Evolutionary conservation across 768 basidiomycete species (phyloP).

Genomic region (Leccinum truebloodii): DNA sequence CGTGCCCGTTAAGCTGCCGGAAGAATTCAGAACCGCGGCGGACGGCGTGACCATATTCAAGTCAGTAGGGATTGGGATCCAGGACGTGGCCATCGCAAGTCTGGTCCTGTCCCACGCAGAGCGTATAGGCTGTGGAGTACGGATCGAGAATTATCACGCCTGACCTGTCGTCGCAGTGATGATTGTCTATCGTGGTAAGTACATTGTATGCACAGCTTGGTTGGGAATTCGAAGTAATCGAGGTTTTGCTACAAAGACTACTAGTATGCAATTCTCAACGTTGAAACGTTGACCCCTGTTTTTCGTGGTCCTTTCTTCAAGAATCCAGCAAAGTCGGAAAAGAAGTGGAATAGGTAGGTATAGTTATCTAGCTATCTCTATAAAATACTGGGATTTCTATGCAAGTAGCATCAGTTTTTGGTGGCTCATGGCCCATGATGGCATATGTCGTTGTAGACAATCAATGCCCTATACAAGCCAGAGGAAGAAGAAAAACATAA

Average conservation of each 20-base stretch:
- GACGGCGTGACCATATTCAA: conserved; percentile 80
- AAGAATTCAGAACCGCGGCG: conserved; percentile 9
- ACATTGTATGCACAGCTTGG: too few relatives aligned
- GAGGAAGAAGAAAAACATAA: not conserved
- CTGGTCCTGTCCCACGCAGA: conserved; percentile 67
- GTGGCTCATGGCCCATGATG: not conserved
- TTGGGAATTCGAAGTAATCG: too few relatives aligned
- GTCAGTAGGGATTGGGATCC: conserved; percentile 84
- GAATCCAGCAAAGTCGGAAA: not conserved
- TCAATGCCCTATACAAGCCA: not conserved
- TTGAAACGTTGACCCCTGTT: too few relatives aligned
- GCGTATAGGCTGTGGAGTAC: conserved; percentile 50
- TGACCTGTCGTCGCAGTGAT: not conserved
- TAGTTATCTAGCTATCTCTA: not conserved
- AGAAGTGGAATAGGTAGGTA: not conserved
- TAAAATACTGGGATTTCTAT: not conserved
- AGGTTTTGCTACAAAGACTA: not conserved
- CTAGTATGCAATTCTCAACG: too few relatives aligned
- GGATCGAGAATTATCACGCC: conserved; percentile 47
- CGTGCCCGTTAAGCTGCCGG: conserved; percentile 14
- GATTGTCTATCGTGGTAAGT: not conserved
- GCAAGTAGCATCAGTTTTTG: not conserved
- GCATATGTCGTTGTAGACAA: not conserved
- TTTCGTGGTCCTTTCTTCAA: not conserved
- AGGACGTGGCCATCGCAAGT: conserved; percentile 81